A percentile compares a stretch with the other conserved stretches of the same genome.
phyloP scores from a whole-genome alignment of 2,329 filamentous ascomycete species.

The Colletotrichum truncatum region DNA sequence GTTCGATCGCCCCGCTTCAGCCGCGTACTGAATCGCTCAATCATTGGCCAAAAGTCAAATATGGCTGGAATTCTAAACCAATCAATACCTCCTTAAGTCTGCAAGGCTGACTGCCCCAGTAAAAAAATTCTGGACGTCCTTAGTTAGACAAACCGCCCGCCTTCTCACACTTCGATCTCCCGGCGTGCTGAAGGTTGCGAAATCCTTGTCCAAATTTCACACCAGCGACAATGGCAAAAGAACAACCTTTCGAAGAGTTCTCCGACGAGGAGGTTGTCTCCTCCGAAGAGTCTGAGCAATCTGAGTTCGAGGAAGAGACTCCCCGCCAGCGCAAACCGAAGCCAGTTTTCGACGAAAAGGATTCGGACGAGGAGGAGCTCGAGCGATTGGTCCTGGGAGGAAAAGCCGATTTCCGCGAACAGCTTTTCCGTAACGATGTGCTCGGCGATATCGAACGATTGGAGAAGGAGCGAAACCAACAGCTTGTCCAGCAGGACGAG shows the following conservation, averaged over 20 bases:
- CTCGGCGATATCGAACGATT: constrained; percentile 40
- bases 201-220: not conserved
- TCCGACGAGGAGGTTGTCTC: constrained; percentile 28
- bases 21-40: not conserved
- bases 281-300: constrained; percentile 30
- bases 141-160: not conserved
- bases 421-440: constrained; percentile 69
- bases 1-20: not conserved
- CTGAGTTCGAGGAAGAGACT: constrained; percentile 38
- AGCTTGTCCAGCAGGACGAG: constrained; percentile 51
- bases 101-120: constrained; percentile 24
- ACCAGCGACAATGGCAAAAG: constrained; percentile 28
- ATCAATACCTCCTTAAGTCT: not conserved
- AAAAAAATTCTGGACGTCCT: constrained; percentile 31
- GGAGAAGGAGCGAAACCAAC: constrained; percentile 41
- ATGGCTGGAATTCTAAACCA: not conserved
- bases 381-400: constrained; percentile 92
- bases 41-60: not conserved
- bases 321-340: constrained; percentile 34
- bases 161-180: not conserved
- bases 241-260: constrained; percentile 31
- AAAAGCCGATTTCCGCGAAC: constrained; percentile 80
- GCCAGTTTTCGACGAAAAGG: constrained; percentile 66
- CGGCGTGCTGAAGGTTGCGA: not conserved
- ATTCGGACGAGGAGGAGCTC: constrained; percentile 84